phyloP scores from a whole-genome alignment of 371 early-diverging fungal species.

The Apophysomyces trapeziformis region DNA sequence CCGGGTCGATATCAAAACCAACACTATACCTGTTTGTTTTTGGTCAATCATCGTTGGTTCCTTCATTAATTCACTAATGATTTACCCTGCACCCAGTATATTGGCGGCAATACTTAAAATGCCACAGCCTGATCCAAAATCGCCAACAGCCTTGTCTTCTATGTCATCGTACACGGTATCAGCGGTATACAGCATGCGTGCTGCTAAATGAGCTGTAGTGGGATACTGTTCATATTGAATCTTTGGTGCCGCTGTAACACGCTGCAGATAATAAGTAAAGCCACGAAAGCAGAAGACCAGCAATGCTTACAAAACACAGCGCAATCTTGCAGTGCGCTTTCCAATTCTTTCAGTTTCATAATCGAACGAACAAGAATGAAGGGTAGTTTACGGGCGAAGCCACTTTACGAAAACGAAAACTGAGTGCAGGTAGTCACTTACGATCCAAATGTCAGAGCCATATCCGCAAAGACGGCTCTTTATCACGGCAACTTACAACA shows the following conservation, averaged over 20 bases:
- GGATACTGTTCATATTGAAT: constrained; percentile 87
- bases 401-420: background rate
- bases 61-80: background rate
- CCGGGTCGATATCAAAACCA: constrained; percentile 83
- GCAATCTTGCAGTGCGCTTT: constrained; percentile 74
- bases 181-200: constrained; percentile 84
- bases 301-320: constrained; percentile 61
- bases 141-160: constrained; percentile 72
- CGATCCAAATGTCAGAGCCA: no score
- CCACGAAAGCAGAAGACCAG: background rate
- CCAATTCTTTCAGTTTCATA: constrained; percentile 82
- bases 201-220: constrained; percentile 84
- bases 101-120: constrained; percentile 68
- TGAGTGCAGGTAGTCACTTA: no score
- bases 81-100: constrained; percentile 65
- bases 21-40: constrained; percentile 50
- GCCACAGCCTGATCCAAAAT: constrained; percentile 88
- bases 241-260: constrained; percentile 67
- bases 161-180: constrained; percentile 79
- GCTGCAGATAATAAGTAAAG: constrained; percentile 16
- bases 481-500: no score
- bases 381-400: background rate
- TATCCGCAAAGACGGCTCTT: no score
- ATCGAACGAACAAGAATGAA: background rate
- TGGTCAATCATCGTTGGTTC: background rate